Evolutionary conservation across 2,329 filamentous ascomycete genomes (phyloP), one percentile per base, ranked within the genome.

Genomic region (Didymella glomerata): DNA sequence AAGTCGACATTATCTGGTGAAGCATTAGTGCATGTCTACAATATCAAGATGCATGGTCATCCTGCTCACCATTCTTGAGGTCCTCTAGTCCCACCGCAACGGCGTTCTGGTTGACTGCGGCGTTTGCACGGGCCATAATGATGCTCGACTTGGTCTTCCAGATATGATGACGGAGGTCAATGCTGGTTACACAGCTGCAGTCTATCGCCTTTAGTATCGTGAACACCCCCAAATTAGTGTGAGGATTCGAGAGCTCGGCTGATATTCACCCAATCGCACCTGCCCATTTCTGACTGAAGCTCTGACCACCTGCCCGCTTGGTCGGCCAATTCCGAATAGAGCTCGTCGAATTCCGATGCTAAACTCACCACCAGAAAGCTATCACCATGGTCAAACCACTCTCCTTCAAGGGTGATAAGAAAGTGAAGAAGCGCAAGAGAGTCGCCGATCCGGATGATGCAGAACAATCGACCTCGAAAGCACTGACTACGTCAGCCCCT

Each of bases 391-490:
- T 96, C 68, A 97, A 96, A 77, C 89, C 94, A 47, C 86, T 99
- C 58, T 84, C 88, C 48, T 99, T 99, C 84, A 99, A 99, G 81
- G 95, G 95, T 83, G 95, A 99, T 81, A 97, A 96, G 79, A 95
- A 95, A 81, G 81, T 86, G 34, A 97, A 95, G 79, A 97, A 97
- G 83, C 86, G 92, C 77, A 97, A 97, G 84, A 88, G 91, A 68
- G 79, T 84, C 47, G 81, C 83, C 51, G 80, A 80, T 42, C 82
- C 86, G 42, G 80, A 83, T 60, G 78, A 81, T 27, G 75, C 77
- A 13, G 75, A 78, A 27, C 66, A 61, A 18, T 57, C 65, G 16
- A 54, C 62, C 7, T 74, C 75, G 4, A 79, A 78, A 60, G 73
- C 74, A 25, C 64, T 77, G 48, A 70, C 63, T 60, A 73, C 71